A percentile compares a stretch with the other conserved stretches of the same genome.
These are phyloP conservation scores for Calonectria hawksworthii DNA, from an alignment of 2,329 filamentous ascomycete species.

Conservation along the genomic window DNA sequence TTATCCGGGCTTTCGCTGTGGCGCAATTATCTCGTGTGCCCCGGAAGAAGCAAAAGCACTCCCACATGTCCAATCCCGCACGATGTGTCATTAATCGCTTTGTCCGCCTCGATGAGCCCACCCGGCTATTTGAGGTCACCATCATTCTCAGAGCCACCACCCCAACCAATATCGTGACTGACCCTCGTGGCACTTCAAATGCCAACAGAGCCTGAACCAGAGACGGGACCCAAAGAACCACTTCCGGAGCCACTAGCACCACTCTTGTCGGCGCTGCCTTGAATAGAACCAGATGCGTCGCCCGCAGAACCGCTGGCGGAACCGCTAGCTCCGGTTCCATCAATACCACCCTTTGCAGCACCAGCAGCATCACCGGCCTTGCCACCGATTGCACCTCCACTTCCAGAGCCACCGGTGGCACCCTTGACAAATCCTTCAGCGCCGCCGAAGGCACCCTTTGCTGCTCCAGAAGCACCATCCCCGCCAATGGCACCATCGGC, in stretches of 20 bases:
- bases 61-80: background rate
- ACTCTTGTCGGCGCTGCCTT: background rate
- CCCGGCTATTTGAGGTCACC: background rate
- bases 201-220: background rate
- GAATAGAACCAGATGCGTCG: background rate
- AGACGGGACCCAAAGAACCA: background rate
- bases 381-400: background rate
- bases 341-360: background rate
- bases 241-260: no score
- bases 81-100: background rate
- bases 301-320: no score
- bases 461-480: no score
- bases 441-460: no score
- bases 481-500: no score
- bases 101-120: background rate
- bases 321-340: background rate
- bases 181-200: background rate
- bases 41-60: background rate
- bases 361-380: background rate
- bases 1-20: no score
- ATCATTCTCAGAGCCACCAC: background rate
- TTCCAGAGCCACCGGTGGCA: background rate
- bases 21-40: background rate
- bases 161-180: no score
- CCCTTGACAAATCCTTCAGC: background rate